Evolutionary conservation across 169 alveolate species (phyloP).

Genomic region (Plasmodium coatneyi): DNA sequence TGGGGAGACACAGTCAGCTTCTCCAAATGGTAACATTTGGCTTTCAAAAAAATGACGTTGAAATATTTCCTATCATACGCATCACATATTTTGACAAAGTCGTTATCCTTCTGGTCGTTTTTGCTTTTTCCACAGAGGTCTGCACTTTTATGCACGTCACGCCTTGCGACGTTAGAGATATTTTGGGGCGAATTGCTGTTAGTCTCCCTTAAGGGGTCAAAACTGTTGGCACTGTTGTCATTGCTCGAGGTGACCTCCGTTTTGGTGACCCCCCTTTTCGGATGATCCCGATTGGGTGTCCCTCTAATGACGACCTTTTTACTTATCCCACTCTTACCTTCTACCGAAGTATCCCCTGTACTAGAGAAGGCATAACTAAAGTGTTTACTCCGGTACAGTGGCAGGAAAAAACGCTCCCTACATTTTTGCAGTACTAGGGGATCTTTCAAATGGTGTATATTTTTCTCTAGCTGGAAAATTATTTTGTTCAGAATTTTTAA

Average conservation of each 20-base stretch:
- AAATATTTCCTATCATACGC: constrained; percentile 56
- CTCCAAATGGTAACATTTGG: constrained; percentile 29
- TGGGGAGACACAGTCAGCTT: constrained; percentile 16
- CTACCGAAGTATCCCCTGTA: background rate
- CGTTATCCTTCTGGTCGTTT: background rate
- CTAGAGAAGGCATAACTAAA: background rate
- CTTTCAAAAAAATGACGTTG: constrained; percentile 43
- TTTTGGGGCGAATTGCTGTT: background rate
- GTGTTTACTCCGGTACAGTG: constrained; percentile 25
- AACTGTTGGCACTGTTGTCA: background rate
- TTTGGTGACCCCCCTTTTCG: background rate
- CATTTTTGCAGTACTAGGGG: constrained; percentile 26
- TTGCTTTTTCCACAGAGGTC: background rate
- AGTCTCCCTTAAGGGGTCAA: background rate
- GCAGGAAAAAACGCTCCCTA: constrained; percentile 42
- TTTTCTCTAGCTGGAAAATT: constrained; percentile 46
- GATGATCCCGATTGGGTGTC: background rate
- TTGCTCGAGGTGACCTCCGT: background rate
- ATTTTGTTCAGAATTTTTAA: constrained; percentile 43
- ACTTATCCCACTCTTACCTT: background rate
- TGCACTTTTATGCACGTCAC: background rate
- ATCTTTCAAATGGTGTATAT: constrained; percentile 27
- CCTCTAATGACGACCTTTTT: background rate
- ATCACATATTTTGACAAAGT: constrained; percentile 48
- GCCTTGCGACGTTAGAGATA: background rate